A percentile compares a stretch with the other conserved stretches of the same genome.
Conservation (phyloP, 2,329 filamentous ascomycete genomes). For the Colletotrichum sublineola region DNA sequence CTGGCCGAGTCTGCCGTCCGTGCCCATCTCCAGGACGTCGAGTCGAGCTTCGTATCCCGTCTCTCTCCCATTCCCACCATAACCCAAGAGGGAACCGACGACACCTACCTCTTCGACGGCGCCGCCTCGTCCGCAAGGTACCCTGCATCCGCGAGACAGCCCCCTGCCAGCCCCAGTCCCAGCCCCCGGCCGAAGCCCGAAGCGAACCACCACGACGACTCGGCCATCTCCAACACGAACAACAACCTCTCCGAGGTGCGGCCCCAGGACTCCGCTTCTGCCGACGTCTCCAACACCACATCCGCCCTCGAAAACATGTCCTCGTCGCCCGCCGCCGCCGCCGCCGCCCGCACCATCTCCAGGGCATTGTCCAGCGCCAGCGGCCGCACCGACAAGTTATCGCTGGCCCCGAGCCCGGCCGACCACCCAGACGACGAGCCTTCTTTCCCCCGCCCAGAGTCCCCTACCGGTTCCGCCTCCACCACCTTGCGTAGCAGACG, state of each 20-base stretch:
- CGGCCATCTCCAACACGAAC: not conserved
- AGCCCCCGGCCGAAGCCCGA: constrained; percentile 30
- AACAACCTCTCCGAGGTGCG: constrained; percentile 36
- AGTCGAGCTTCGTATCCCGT: constrained; percentile 74
- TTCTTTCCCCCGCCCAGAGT: constrained; percentile 50
- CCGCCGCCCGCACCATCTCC: constrained; percentile 66
- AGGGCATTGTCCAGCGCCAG: constrained; percentile 64
- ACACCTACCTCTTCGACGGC: constrained; percentile 71
- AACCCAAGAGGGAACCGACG: constrained; percentile 64
- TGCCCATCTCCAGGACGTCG: constrained; percentile 72
- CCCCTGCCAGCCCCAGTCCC: constrained; percentile 40
- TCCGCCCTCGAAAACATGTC: constrained; percentile 66
- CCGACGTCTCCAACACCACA: constrained; percentile 58
- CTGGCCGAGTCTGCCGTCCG: constrained; percentile 66
- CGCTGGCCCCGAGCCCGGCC: constrained; percentile 43
- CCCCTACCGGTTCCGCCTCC: constrained; percentile 44
- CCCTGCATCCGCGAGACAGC: constrained; percentile 50
- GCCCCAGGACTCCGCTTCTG: constrained; percentile 46
- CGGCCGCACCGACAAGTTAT: constrained; percentile 45
- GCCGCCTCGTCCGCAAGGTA: constrained; percentile 51
- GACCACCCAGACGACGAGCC: constrained; percentile 48
- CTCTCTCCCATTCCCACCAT: constrained; percentile 68
- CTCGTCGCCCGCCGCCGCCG: constrained; percentile 69
- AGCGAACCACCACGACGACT: constrained; percentile 18
- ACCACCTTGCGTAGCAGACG: constrained; percentile 49